Base-by-base conservation (phyloP, 2,329 filamentous ascomycete species). In the Aspergillus nomiae region DNA sequence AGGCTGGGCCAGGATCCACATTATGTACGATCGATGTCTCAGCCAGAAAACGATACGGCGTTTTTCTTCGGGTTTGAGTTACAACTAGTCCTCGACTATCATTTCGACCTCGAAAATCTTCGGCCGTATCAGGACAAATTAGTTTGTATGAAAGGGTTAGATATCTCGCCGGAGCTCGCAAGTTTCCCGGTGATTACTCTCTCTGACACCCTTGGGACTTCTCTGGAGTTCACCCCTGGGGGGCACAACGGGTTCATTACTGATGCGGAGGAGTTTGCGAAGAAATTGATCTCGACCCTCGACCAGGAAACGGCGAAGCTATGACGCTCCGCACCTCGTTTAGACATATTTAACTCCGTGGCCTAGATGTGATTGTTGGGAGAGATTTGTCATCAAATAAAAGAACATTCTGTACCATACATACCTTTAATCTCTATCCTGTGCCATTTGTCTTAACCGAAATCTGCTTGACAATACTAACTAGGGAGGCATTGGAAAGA, bases 241-340 rank as follows among this genome's bases (percentile, higher is more conserved):
- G 61, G 61, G 12, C 61, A 63, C 32, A 41, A 30, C 1, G 57
- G 51, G 21, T 60, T 57, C 32, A 36, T 57, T 11, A 63, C 61
- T 41, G 48, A 60, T 46, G 34, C 30, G 3, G n/a, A 45, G 8
- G 24, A 41, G 21, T 60, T 60, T 24, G 21, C 48, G 12, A 28
- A 45, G 8, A 21, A 57, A 11, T 6, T 43, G n/a, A n/a, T 41
- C 32, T 12, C 51, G 2, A n/a, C 32, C 2, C 14, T 38, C n/a
- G 12, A 21, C 10, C 8, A 11, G 9, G 9, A 24, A 10, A 55
- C 21, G 30, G 51, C 32, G 24, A 55, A 38, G 14, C 16, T 55
- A 30, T 38, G 51, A 55, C 5, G 5, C 5, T 24, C 1, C 7
- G 32, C 28, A 12, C 11, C 7, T 26, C 19, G 9, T 55, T 26